Evolutionary conservation across 768 basidiomycete genomes (phyloP).

Genomic region (Tricholoma hemisulphureum): DNA sequence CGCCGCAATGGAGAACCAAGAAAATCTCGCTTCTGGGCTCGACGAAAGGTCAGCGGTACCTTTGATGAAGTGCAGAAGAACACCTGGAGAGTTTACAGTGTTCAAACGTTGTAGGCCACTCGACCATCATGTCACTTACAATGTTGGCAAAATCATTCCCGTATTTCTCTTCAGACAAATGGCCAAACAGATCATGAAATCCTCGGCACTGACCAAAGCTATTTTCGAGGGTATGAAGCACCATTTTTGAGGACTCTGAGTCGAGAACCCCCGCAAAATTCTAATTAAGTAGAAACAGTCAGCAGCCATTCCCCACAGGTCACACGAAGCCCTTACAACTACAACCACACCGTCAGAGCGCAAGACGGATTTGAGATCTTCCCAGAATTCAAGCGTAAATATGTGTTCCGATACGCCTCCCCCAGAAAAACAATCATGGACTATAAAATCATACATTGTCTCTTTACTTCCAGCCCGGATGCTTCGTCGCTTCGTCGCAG

Average conservation of each 20-base stretch:
- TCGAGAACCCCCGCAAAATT: slow-evolving; percentile 79
- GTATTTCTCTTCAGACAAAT: slow-evolving; percentile 45
- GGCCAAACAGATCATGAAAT: slow-evolving; percentile 68
- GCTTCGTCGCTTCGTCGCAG: slow-evolving; percentile 39
- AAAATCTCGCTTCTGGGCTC: slow-evolving; percentile 54
- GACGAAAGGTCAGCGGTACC: slow-evolving; percentile 57
- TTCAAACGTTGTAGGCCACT: background rate
- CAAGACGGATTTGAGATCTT: slow-evolving; percentile 61
- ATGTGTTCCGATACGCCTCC: slow-evolving; percentile 86
- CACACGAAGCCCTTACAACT: slow-evolving; percentile 55
- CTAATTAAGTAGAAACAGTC: slow-evolving; percentile 34
- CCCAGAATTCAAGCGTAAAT: slow-evolving; percentile 85
- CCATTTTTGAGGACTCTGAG: slow-evolving; percentile 60
- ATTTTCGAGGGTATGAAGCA: slow-evolving; percentile 66
- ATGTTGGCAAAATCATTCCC: slow-evolving; percentile 66
- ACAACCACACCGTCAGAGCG: slow-evolving; percentile 72
- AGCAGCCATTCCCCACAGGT: background rate
- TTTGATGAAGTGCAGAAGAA: slow-evolving; percentile 73
- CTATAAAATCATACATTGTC: slow-evolving; percentile 61
- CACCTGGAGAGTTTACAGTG: slow-evolving; percentile 47
- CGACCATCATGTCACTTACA: slow-evolving; percentile 40
- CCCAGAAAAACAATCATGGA: slow-evolving; percentile 94
- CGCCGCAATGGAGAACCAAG: slow-evolving; percentile 67
- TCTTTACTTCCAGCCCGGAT: slow-evolving; percentile 26
- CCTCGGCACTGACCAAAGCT: slow-evolving; percentile 79